A percentile compares a stretch with the other conserved stretches of the same genome.
phyloP scores from a whole-genome alignment of 2,329 filamentous ascomycete genomes.

The Fusarium neocosmosporiellum region DNA sequence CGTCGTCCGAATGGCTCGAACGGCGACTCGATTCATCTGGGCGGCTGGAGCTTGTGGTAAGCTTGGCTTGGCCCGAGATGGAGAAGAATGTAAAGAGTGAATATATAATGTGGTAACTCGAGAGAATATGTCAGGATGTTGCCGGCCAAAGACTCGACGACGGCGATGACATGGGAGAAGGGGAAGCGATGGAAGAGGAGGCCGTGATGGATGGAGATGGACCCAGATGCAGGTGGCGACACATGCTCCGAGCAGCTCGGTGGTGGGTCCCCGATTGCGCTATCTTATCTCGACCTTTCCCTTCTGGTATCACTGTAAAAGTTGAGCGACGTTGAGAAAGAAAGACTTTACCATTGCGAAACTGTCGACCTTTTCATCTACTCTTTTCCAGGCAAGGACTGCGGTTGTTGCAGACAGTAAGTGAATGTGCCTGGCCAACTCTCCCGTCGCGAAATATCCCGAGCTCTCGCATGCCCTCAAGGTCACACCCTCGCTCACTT shows the following conservation, averaged over 20 bases:
- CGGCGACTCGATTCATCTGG: constrained; percentile 79
- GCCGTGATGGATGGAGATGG: not conserved
- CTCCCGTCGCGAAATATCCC: constrained; percentile 17
- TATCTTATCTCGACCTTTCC: constrained; percentile 36
- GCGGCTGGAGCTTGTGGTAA: constrained; percentile 29
- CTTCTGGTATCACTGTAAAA: constrained; percentile 17
- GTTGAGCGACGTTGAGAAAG: not conserved
- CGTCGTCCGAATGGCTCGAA: constrained; percentile 75
- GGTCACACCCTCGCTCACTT: constrained; percentile 33
- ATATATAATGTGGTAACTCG: not conserved
- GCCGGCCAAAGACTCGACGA: constrained; percentile 9
- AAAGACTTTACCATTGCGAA: not conserved
- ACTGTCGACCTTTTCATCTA: not conserved
- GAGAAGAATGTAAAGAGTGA: not conserved
- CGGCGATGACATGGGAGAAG: constrained; percentile 19
- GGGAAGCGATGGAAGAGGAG: constrained; percentile 1
- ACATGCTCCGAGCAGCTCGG: not conserved
- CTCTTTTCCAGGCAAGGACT: not conserved
- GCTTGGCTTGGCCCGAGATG: constrained; percentile 7
- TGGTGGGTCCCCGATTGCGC: constrained; percentile 2
- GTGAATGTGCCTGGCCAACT: not conserved
- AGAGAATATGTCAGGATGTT: not conserved
- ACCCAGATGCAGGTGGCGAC: not conserved
- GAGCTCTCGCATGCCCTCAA: constrained; percentile 12
- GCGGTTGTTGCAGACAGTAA: not conserved